Evolutionary conservation across 2,329 filamentous ascomycete genomes (phyloP), one percentile per base, ranked within the genome.

Genomic region (Xylaria sp.): DNA sequence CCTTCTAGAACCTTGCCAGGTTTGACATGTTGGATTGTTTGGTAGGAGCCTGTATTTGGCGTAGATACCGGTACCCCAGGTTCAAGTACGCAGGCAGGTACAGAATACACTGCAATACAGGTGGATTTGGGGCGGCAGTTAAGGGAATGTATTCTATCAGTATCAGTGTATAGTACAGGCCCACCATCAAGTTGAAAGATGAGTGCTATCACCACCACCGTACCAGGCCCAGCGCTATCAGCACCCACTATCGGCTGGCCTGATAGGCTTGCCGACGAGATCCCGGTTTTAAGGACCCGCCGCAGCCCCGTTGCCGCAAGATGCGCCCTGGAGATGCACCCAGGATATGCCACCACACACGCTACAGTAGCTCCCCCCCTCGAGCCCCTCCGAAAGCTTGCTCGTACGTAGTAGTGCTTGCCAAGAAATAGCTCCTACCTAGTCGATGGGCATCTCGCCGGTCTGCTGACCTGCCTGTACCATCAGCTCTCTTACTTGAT

Each of bases 381-480:
- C 42, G 33, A 61, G 45, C 60, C 57, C 9, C 61, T 15, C 36
- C 53, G 20, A 50, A 58, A 42, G 57, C 50, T 61, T 38, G 63
- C 58, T 67, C 51, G 25, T 49, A 27, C 22, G 47, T 36, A 20
- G 39, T 42, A 54, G 47, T 55, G 31, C 50, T 33, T 44, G 60
- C 65, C 59, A 63, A 66, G 64, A 25, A 15, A 9, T 31, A 63
- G 61, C 44, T 61, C 31, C 59, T 58, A 38, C 59, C 63, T 67
- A 33, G 66, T 67, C 27, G 36, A 64, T 65, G 49, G 49, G 58
- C 62, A 60, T 38, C 55, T 49, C 49, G 61, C 20, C 62, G 65
- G 68, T 69, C 68, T 68, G 68, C 65, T 69, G 68, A 69, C 68
- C 68, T 65, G 39, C 59, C 22, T 27, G 38, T 55, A 60, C 65